These are phyloP conservation scores for Purpureocillium takamizusanense DNA, from an alignment of 2,329 filamentous ascomycete species.

Conservation along the genomic window DNA sequence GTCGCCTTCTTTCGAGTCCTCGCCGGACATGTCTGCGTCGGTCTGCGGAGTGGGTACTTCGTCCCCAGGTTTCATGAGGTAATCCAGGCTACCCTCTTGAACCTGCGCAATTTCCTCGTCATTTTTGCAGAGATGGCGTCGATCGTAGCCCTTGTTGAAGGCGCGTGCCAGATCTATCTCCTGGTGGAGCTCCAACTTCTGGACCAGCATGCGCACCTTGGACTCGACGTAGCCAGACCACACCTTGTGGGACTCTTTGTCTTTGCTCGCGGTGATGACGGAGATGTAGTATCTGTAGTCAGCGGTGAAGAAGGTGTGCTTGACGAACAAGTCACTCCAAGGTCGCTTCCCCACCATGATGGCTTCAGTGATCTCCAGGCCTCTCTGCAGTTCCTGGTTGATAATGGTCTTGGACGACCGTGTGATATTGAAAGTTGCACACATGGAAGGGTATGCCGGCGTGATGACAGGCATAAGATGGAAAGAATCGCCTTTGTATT, in stretches of 20 bases:
- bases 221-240: conserved; percentile 94
- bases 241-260: conserved; percentile 72
- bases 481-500: conserved; percentile 71
- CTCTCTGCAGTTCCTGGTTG: conserved; percentile 71
- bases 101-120: conserved; percentile 43
- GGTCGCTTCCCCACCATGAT: conserved; percentile 68
- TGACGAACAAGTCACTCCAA: conserved; percentile 84
- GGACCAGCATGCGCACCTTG: conserved; percentile 78
- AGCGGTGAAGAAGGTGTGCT: conserved; percentile 86
- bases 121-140: conserved; percentile 61
- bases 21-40: conserved; percentile 10
- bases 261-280: conserved; percentile 73
- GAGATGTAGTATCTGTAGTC: conserved; percentile 95
- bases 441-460: conserved; percentile 95
- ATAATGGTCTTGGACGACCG: conserved; percentile 79
- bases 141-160: conserved; percentile 87
- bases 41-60: conserved; percentile 13
- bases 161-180: conserved; percentile 79
- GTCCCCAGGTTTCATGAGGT: conserved; percentile 30
- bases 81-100: conserved; percentile 42
- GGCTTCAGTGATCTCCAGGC: conserved; percentile 64
- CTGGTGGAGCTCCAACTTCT: conserved; percentile 69
- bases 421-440: conserved; percentile 89
- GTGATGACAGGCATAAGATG: conserved; percentile 99
- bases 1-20: conserved; percentile 31